These are phyloP conservation scores for Acrocalymma vagum DNA, from an alignment of 2,329 filamentous ascomycete species.

Conservation along the genomic window DNA sequence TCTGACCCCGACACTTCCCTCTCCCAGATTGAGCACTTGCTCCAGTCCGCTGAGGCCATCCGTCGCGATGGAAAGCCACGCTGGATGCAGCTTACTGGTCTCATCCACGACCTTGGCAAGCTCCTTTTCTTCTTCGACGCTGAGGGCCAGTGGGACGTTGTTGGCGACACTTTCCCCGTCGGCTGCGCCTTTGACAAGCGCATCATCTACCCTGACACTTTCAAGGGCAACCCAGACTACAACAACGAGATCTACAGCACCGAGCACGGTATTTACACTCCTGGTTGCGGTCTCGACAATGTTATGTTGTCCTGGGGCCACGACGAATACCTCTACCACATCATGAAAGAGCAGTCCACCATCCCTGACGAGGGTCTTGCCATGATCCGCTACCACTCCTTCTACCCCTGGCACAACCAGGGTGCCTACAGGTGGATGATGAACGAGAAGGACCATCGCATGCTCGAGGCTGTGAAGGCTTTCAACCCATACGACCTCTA, in stretches of 20 bases:
- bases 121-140: slow-evolving; percentile 82
- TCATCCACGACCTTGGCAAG: slow-evolving; percentile 84
- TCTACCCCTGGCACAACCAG: slow-evolving; percentile 90
- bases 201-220: slow-evolving; percentile 84
- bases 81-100: slow-evolving; percentile 81
- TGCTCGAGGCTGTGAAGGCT: slow-evolving; percentile 81
- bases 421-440: slow-evolving; percentile 84
- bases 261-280: slow-evolving; percentile 80
- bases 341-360: slow-evolving; percentile 81
- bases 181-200: slow-evolving; percentile 77
- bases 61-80: slow-evolving; percentile 82
- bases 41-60: slow-evolving; percentile 90
- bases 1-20: slow-evolving; percentile 89
- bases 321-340: slow-evolving; percentile 87
- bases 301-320: slow-evolving; percentile 92
- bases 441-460: slow-evolving; percentile 80
- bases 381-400: slow-evolving; percentile 93
- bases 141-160: slow-evolving; percentile 92
- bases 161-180: slow-evolving; percentile 85
- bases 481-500: slow-evolving; percentile 95
- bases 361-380: slow-evolving; percentile 84
- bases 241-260: slow-evolving; percentile 76
- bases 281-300: slow-evolving; percentile 83
- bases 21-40: slow-evolving; percentile 87
- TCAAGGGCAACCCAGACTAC: slow-evolving; percentile 78